Evolutionary conservation across 1,284 basidiomycete species (phyloP).

Genomic region (Apiotrichum akiyoshidainum): DNA sequence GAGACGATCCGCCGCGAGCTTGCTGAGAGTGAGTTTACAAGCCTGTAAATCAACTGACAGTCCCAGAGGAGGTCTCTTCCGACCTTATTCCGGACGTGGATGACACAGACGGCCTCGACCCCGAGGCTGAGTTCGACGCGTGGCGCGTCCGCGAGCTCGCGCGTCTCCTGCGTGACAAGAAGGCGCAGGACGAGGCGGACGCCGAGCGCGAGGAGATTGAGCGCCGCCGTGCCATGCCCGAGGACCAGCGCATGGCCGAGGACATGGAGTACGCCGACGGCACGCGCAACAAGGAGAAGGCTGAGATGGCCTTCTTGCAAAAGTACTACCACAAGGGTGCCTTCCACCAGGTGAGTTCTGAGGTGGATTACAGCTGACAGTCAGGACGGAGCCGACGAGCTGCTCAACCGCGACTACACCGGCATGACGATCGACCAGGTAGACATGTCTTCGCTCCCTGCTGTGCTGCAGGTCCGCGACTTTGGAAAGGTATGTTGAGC

Average conservation of each 20-base stretch:
- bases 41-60: neutral
- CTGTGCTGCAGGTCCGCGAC: slow-evolving; percentile 95
- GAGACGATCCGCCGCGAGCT: slow-evolving; percentile 50
- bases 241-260: slow-evolving; percentile 83
- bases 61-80: slow-evolving; percentile 76
- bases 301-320: slow-evolving; percentile 87
- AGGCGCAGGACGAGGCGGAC: slow-evolving; percentile 71
- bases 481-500: slow-evolving; percentile 61
- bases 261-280: slow-evolving; percentile 81
- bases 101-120: slow-evolving; percentile 91
- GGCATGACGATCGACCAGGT: slow-evolving; percentile 81
- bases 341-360: slow-evolving; percentile 71
- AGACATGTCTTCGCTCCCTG: slow-evolving; percentile 80
- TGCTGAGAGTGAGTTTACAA: slow-evolving; percentile 39
- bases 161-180: slow-evolving; percentile 86
- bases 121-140: slow-evolving; percentile 85
- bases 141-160: slow-evolving; percentile 91
- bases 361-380: neutral
- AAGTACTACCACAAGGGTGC: slow-evolving; percentile 99
- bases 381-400: slow-evolving; percentile 70
- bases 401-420: slow-evolving; percentile 83
- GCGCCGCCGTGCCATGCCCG: slow-evolving; percentile 81
- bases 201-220: slow-evolving; percentile 86
- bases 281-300: slow-evolving; percentile 59
- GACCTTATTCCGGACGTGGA: slow-evolving; percentile 75